Evolutionary conservation across 768 basidiomycete species (phyloP).

Genomic region (Suillus variegatus): DNA sequence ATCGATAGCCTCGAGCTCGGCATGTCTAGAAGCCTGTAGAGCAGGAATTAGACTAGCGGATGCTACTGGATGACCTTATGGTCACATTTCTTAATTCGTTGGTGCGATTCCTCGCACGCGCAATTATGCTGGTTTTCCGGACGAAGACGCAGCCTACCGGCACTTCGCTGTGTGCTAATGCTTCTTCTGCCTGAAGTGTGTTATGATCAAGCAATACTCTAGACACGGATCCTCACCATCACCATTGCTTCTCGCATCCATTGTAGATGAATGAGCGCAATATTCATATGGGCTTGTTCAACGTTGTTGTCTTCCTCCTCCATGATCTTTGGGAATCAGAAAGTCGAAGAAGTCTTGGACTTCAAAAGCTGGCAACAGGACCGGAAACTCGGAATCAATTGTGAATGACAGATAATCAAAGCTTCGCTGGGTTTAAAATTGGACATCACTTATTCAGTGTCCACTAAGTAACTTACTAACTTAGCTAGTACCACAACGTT

Average conservation of each 20-base stretch:
- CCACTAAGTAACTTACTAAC: background rate
- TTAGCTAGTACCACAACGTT: background rate
- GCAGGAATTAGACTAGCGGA: constrained; percentile 6
- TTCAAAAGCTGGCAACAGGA: too few relatives aligned
- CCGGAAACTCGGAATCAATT: background rate
- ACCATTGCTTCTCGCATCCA: constrained; percentile 86
- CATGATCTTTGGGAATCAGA: background rate
- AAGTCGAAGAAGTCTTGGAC: background rate
- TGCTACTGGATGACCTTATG: background rate
- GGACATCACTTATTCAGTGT: background rate
- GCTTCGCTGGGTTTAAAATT: background rate
- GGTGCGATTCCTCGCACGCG: constrained; percentile 88
- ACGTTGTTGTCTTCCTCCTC: background rate
- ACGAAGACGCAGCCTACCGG: constrained; percentile 98
- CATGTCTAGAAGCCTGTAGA: constrained; percentile 88
- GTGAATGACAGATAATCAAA: background rate
- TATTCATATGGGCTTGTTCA: constrained; percentile 7
- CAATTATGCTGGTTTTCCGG: constrained; percentile 72
- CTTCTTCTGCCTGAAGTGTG: constrained; percentile 70
- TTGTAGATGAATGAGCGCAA: constrained; percentile 35
- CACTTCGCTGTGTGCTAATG: constrained; percentile 81
- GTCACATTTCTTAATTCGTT: constrained; percentile 91
- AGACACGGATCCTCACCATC: constrained; percentile 56
- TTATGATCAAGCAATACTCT: constrained; percentile 10
- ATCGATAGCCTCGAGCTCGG: constrained; percentile 96